These are phyloP conservation scores for Boletellus dicymbophilus DNA, from an alignment of 1,284 basidiomycete species.

Conservation along the genomic window DNA sequence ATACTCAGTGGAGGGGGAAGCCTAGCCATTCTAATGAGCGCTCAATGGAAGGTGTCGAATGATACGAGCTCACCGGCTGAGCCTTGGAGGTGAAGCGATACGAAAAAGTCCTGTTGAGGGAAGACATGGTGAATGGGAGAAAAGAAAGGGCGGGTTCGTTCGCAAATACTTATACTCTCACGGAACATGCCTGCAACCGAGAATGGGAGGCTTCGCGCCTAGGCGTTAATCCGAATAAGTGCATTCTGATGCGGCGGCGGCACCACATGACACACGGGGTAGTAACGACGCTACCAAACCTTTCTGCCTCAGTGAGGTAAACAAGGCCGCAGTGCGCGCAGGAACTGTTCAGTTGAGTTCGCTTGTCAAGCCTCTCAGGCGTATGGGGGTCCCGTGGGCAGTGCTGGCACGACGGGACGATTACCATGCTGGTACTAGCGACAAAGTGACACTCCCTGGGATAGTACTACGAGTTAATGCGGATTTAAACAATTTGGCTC, in stretches of 20 bases:
- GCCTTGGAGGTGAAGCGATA: constrained; percentile 31
- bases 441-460: too few species aligned
- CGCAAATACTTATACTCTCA: constrained; percentile 27
- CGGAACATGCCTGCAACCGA: constrained; percentile 10
- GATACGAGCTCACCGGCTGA: constrained; percentile 22
- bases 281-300: too few species aligned
- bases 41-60: neutral
- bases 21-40: constrained; percentile 7
- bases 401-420: too few species aligned
- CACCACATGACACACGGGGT: too few species aligned
- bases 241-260: constrained; percentile 7
- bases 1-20: constrained; percentile 19
- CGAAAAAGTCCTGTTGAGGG: constrained; percentile 29
- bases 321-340: too few species aligned
- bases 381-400: too few species aligned
- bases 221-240: constrained; percentile 25
- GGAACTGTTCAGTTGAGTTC: too few species aligned
- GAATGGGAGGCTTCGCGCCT: constrained; percentile 16
- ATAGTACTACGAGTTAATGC: too few species aligned
- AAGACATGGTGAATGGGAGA: constrained; percentile 22
- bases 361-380: too few species aligned
- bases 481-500: too few species aligned
- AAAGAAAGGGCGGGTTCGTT: neutral
- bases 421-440: too few species aligned
- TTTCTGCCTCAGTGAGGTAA: too few species aligned